Conservation (phyloP, 345 rosid species). For the Noccaea bulbosa region DNA sequence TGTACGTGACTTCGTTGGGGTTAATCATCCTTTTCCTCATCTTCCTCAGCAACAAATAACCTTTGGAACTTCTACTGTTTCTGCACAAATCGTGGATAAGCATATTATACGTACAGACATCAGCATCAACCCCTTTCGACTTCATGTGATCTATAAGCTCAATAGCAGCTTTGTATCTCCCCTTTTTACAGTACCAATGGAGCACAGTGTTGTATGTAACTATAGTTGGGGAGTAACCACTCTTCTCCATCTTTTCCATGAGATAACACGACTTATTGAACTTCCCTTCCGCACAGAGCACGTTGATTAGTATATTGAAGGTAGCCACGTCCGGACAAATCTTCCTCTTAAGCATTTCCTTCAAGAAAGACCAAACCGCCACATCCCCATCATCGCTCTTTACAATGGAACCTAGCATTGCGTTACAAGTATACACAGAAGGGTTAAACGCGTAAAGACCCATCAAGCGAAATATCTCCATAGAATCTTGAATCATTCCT, state of each 20-base stretch:
- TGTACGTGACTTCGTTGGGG: conserved; percentile 79
- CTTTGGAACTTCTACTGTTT: conserved; percentile 75
- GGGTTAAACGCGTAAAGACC: conserved; percentile 68
- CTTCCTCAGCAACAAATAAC: conserved; percentile 70
- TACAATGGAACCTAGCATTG: conserved; percentile 61
- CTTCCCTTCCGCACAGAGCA: conserved; percentile 69
- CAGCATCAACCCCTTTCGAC: conserved; percentile 68
- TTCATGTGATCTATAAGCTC: conserved; percentile 74
- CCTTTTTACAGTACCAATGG: conserved; percentile 78
- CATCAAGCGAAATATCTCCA: conserved; percentile 67
- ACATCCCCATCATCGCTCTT: conserved; percentile 50
- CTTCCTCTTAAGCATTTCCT: conserved; percentile 67
- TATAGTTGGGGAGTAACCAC: conserved; percentile 70
- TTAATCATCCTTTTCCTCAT: conserved; percentile 72
- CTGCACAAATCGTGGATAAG: conserved; percentile 74
- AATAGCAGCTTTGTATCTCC: conserved; percentile 63
- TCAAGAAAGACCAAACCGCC: conserved; percentile 69
- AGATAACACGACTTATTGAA: conserved; percentile 67
- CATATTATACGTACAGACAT: conserved; percentile 84
- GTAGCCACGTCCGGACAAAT: conserved; percentile 82
- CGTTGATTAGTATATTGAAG: conserved; percentile 80
- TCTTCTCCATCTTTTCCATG: conserved; percentile 77
- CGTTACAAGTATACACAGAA: conserved; percentile 71
- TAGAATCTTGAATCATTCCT: conserved; percentile 62
- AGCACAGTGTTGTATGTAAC: conserved; percentile 82